Base-by-base conservation (phyloP, 345 rosid genomes). In the Xanthoceras sorbifolium region DNA sequence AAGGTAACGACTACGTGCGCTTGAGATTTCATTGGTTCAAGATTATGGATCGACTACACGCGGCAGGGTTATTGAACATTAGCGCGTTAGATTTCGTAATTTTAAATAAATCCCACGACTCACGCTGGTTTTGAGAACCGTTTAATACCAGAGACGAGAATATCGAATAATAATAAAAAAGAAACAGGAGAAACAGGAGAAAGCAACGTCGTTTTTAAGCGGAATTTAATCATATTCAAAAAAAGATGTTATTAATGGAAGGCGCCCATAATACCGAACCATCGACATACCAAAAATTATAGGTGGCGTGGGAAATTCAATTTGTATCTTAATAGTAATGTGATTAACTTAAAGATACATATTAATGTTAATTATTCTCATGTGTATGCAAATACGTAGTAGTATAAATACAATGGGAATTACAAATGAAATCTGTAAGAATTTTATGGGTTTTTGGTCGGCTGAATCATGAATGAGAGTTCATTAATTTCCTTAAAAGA, bases 1-100 rank as follows among this genome's bases (percentile, higher is more conserved):
- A 57, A 1, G 77, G 31, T 68, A 3, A 72, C 8, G 22, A 69
- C 40, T 74, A 85, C 76, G 68, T 82, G 82, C 69, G 79, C 66
- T 59, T 40, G 32, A 57, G 20, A 14, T 36, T 28, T 9, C 29
- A 65, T 62, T 74, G 73, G 75, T 29, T 63, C 4, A 9, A n/a
- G 5, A 4, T 20, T 17, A 28, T 23, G 32, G 22, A 18, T 32
- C 0, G 64, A 48, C 55, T 76, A 9, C 50, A 64, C 5, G 31
- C 29, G 3, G 18, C 10, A 5, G 0, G n/a, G 17, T 11, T 12
- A 3, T 12, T 79, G 76, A 8, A 36, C 20, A 17, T 38, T 38
- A 40, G 38, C 59, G 70, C 64, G 23, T 36, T 54, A 9, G 82
- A 79, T 46, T 3, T 15, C 28, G 3, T 23, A 3, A 20, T 64